phyloP scores from a whole-genome alignment of 495 filamentous ascomycete species.

The Penicillium psychrofluorescens region DNA sequence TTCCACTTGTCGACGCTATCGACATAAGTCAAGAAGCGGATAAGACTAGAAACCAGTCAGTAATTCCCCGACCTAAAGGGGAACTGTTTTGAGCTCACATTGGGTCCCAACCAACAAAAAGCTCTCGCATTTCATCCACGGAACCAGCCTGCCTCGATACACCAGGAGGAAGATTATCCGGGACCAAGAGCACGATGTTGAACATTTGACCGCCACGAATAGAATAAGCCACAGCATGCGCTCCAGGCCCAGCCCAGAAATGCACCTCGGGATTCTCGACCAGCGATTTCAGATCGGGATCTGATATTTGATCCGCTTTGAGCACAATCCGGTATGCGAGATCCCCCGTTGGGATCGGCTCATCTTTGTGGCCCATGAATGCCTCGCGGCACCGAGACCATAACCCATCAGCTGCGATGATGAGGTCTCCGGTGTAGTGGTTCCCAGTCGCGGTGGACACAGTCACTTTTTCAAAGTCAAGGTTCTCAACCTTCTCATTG shows the following conservation, averaged over 20 bases:
- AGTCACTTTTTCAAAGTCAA: constrained; percentile 28
- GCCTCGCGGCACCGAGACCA: constrained; percentile 43
- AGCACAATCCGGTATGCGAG: constrained; percentile 66
- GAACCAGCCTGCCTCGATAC: constrained; percentile 47
- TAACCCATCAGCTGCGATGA: constrained; percentile 54
- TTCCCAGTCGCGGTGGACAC: constrained; percentile 19
- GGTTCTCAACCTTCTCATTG: constrained; percentile 32
- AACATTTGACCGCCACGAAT: constrained; percentile 53
- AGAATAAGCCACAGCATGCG: constrained; percentile 61
- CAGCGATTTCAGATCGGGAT: constrained; percentile 42
- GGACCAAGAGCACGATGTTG: constrained; percentile 63
- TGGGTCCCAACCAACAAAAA: constrained; percentile 55
- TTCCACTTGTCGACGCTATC: constrained; percentile 52
- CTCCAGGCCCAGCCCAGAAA: constrained; percentile 63
- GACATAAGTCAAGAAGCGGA: constrained; percentile 26
- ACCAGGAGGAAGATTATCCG: constrained; percentile 57
- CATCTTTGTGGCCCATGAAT: constrained; percentile 34
- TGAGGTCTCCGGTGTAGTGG: constrained; percentile 39
- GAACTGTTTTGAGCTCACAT: constrained; percentile 20
- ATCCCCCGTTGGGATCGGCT: constrained; percentile 55
- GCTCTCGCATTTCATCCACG: constrained; percentile 57
- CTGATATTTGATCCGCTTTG: constrained; percentile 30
- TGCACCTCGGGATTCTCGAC: constrained; percentile 51
- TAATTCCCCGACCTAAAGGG: background rate
- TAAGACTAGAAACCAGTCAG: constrained; percentile 17